A percentile compares a stretch with the other conserved stretches of the same genome.
Conservation (phyloP, 2,329 filamentous ascomycete species). For the Cladosporium sphaerospermum region DNA sequence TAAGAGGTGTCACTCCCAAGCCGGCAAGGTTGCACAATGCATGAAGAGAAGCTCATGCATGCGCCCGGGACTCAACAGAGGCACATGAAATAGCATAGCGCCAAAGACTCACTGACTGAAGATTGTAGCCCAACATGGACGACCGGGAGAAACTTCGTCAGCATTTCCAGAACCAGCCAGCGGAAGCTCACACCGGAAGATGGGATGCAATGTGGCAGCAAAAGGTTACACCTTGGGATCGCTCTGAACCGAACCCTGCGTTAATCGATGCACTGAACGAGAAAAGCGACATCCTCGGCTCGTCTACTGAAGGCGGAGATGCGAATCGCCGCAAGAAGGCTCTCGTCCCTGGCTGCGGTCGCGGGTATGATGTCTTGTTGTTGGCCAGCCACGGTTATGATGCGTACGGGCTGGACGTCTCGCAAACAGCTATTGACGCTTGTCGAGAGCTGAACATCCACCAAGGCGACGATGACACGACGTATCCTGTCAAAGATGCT, state of each 20-base stretch:
- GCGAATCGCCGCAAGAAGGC: conserved; percentile 46
- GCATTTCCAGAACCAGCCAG: conserved; percentile 37
- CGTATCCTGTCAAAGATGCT: conserved; percentile 39
- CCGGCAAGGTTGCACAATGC: too few relatives aligned
- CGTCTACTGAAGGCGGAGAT: conserved; percentile 7
- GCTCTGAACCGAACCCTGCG: conserved; percentile 52
- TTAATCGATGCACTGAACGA: conserved; percentile 47
- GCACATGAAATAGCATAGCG: too few relatives aligned
- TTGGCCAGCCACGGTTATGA: conserved; percentile 71
- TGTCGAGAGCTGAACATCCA: conserved; percentile 40
- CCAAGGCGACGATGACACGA: conserved; percentile 32
- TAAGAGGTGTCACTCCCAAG: too few relatives aligned
- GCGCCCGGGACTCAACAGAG: too few relatives aligned
- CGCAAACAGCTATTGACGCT: conserved; percentile 43
- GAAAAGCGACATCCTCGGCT: conserved; percentile 20
- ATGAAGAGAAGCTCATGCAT: too few relatives aligned
- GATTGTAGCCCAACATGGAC: conserved; percentile 1
- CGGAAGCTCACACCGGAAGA: conserved; percentile 38
- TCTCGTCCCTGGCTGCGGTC: conserved; percentile 75
- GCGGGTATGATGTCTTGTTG: conserved; percentile 73
- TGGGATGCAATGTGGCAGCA: conserved; percentile 54
- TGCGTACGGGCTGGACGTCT: conserved; percentile 66
- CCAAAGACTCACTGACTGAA: neutral
- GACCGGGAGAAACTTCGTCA: conserved; percentile 22
- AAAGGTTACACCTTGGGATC: conserved; percentile 54